Conservation (phyloP, 1,284 basidiomycete species). For the Stygiomarasmius scandens region DNA sequence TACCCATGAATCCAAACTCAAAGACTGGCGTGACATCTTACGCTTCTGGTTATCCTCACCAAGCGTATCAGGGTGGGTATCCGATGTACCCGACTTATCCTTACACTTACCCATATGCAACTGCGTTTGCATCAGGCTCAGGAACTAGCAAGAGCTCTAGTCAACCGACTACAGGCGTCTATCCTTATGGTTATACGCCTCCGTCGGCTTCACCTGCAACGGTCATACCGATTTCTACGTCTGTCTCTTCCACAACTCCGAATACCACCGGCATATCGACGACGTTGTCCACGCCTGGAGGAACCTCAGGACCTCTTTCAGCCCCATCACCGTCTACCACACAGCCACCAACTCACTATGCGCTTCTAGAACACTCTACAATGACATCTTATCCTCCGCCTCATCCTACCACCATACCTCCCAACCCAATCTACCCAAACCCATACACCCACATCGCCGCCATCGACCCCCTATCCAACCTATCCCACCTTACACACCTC, state of each 20-base stretch:
- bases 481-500: conserved; percentile 14
- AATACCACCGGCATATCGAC: neutral
- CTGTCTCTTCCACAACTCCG: neutral
- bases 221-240: neutral
- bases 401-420: neutral
- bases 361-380: too few relatives aligned
- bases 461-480: conserved; percentile 8
- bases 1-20: neutral
- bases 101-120: conserved; percentile 1
- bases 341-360: too few relatives aligned
- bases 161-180: neutral
- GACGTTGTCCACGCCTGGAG: conserved; percentile 45
- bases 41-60: neutral
- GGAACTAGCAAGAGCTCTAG: neutral
- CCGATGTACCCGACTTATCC: conserved; percentile 5
- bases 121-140: neutral
- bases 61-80: conserved; percentile 2
- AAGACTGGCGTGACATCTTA: neutral
- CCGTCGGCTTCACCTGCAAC: neutral
- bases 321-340: neutral
- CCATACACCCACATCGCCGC: conserved; percentile 2
- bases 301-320: conserved; percentile 33
- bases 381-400: too few relatives aligned
- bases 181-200: neutral
- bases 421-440: conserved; percentile 1